Base-by-base conservation (phyloP, 2,329 filamentous ascomycete genomes). In the Triangularia setosa region DNA sequence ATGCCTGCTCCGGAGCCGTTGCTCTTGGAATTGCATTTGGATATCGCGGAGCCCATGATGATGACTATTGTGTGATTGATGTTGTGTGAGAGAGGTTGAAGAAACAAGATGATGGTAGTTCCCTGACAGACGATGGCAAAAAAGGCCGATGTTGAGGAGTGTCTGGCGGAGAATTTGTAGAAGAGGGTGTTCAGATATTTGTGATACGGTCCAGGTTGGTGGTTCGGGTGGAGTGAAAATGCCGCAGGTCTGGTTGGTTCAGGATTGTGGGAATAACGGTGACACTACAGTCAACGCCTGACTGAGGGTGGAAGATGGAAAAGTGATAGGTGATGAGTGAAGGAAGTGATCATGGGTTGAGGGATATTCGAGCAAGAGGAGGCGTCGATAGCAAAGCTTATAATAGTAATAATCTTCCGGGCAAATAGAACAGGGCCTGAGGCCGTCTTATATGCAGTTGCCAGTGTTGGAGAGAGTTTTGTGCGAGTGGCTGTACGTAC, bases 31-130 rank as follows among this genome's bases (percentile, higher is more conserved):
- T 55, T 65, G 28, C 66, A 68, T 53, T 62, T 48, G 2, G 66
- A 68, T 14, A 68, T 33, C 6, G 62, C 58, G n/a, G 66, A 64
- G 16, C 66, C 66, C 66, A 68, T 68, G 14, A 5, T 60, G 58
- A 25, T 30, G 58, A 33, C n/a, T n/a, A n/a, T n/a, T n/a, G n/a
- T 25, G 16, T 11, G 24, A 1, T 11, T 33, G 30, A 3, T 33
- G 30, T 33, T 33, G 30, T 33, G 11, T 33, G 30, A 33, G 9
- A 33, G 4, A 12, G 3, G 30, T 57, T 44, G 12, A 27, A 23
- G 30, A 33, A 40, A 21, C 48, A 16, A 25, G 33, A 62, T 35
- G 55, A 23, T 48, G 33, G 9, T 14, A 11, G 55, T 27, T 25
- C n/a, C 6, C 23, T 55, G 53, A 14, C 16, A 23, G 53, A 55